A percentile compares a stretch with the other conserved stretches of the same genome.
phyloP scores from a whole-genome alignment of 768 basidiomycete species.

The Amanita fuliginea region DNA sequence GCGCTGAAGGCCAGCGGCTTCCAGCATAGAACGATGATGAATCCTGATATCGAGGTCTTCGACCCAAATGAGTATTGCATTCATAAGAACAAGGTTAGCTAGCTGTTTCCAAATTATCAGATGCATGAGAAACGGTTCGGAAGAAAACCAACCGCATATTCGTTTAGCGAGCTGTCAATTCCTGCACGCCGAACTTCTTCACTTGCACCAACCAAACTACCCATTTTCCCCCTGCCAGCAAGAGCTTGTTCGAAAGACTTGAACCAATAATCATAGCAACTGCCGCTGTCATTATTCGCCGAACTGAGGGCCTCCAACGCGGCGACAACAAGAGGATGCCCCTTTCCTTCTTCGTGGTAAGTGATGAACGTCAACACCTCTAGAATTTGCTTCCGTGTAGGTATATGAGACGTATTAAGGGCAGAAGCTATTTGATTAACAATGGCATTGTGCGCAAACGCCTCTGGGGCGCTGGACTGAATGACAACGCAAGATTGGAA shows the following conservation, averaged over 20 bases:
- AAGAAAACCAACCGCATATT: conserved; percentile 64
- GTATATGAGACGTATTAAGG: conserved; percentile 70
- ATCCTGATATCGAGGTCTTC: conserved; percentile 80
- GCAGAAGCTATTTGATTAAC: conserved; percentile 75
- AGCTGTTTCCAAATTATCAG: conserved; percentile 28
- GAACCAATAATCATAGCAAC: conserved; percentile 84
- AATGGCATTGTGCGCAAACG: conserved; percentile 59
- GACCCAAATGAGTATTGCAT: conserved; percentile 47
- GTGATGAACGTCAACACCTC: conserved; percentile 73
- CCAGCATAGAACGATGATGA: conserved; percentile 85
- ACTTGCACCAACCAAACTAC: conserved; percentile 89
- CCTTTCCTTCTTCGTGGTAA: conserved; percentile 51
- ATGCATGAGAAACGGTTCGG: background rate
- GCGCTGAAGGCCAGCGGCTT: conserved; percentile 67
- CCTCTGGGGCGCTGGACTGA: conserved; percentile 61
- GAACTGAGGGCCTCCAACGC: conserved; percentile 68
- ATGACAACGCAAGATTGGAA: conserved; percentile 7
- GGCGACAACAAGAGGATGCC: conserved; percentile 56
- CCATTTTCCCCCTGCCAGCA: conserved; percentile 86
- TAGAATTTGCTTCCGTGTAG: conserved; percentile 64
- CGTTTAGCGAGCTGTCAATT: conserved; percentile 59
- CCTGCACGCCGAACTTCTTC: conserved; percentile 72
- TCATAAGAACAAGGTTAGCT: conserved; percentile 64
- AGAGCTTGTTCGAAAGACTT: conserved; percentile 66
- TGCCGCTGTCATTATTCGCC: conserved; percentile 47